These are phyloP conservation scores for Cylindrotheca fusiformis DNA, from an alignment of 108 stramenopile genomes.

Conservation along the genomic window DNA sequence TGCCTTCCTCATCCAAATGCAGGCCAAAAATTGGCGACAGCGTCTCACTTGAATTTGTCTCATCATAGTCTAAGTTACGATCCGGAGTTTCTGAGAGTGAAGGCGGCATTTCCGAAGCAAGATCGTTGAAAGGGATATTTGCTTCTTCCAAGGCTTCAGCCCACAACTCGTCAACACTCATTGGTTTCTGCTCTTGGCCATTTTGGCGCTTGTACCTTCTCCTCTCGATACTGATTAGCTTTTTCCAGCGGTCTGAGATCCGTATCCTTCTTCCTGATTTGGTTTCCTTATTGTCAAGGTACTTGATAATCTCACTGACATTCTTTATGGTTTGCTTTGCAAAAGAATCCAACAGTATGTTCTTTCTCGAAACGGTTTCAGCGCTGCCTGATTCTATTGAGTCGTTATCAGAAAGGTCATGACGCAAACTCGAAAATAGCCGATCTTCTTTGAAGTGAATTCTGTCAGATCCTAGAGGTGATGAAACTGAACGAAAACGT, in stretches of 20 bases:
- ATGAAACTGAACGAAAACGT: no score
- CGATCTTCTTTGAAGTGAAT: no score
- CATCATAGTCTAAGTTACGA: neutral
- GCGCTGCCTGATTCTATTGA: neutral
- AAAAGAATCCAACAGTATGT: conserved; percentile 8
- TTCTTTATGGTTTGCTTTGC: conserved; percentile 10
- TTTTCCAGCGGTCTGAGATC: conserved; percentile 10
- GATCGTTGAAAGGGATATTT: neutral
- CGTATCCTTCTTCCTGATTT: neutral
- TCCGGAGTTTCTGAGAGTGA: neutral
- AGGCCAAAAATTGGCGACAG: conserved; percentile 15
- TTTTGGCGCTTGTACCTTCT: neutral
- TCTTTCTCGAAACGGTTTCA: neutral
- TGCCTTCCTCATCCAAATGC: conserved; percentile 3
- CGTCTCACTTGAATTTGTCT: neutral
- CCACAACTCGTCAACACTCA: conserved; percentile 23
- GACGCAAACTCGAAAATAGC: no score
- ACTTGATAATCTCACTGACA: conserved; percentile 11
- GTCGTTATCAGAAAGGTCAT: neutral
- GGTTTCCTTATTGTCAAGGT: conserved; percentile 3
- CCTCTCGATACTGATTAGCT: conserved; percentile 6
- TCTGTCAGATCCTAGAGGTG: no score
- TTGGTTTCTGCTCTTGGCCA: neutral
- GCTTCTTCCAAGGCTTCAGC: conserved; percentile 8
- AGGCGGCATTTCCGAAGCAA: neutral